Percentiles rank a stretch among this genome's conserved stretches.
phyloP scores from a whole-genome alignment of 345 rosid species.

The Linum usitatissimum region DNA sequence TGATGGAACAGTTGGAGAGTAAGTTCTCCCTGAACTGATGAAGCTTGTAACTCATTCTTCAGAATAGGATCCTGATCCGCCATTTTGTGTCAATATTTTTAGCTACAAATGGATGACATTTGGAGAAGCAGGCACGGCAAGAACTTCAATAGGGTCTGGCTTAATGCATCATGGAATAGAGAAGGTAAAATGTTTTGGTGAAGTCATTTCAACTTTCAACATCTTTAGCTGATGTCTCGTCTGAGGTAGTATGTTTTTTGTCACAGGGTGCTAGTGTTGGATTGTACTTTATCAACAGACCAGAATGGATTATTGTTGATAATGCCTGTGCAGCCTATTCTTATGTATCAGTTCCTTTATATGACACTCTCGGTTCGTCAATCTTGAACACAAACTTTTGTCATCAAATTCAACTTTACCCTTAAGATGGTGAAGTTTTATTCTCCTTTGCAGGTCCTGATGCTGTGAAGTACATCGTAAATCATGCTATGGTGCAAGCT shows the following conservation, averaged over 20 bases:
- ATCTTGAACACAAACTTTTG: constrained; percentile 9
- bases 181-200: constrained; percentile 29
- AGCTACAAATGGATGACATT: constrained; percentile 98
- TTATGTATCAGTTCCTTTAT: constrained; percentile 79
- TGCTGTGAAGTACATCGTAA: constrained; percentile 77
- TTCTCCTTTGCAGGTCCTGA: constrained; percentile 64
- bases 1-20: constrained; percentile 98
- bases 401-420: constrained; percentile 8
- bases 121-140: constrained; percentile 87
- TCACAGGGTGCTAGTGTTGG: constrained; percentile 76
- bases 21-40: constrained; percentile 23
- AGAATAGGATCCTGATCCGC: constrained; percentile 1
- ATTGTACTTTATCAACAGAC: constrained; percentile 82
- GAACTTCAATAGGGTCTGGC: constrained; percentile 78
- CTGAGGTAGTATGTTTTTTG: constrained; percentile 12
- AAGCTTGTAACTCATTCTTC: constrained; percentile 8
- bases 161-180: constrained; percentile 59
- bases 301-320: constrained; percentile 90
- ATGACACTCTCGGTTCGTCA: constrained; percentile 81
- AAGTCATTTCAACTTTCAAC: constrained; percentile 4
- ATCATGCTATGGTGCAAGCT: constrained; percentile 75
- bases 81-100: not conserved
- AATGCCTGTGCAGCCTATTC: constrained; percentile 95
- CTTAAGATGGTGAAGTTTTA: constrained; percentile 9
- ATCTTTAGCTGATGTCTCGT: constrained; percentile 7